Percentiles rank a stretch among this genome's conserved stretches.
These are phyloP conservation scores for Candida corydali DNA, from an alignment of 805 yeast genomes.

Conservation along the genomic window DNA sequence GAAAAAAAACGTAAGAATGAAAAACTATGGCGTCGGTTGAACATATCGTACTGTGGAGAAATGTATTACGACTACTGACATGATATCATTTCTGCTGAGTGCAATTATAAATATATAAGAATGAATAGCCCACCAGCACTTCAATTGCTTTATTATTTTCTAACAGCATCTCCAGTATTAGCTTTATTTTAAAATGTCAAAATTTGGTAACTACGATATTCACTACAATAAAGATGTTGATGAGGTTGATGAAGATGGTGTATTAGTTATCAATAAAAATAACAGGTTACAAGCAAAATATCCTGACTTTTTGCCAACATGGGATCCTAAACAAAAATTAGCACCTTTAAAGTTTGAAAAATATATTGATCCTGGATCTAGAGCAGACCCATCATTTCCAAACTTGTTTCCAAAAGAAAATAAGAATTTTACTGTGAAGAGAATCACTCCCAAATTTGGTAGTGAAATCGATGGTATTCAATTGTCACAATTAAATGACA, in stretches of 20 bases:
- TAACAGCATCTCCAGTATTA: no score
- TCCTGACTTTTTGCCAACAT: constrained; percentile 64
- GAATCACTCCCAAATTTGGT: constrained; percentile 67
- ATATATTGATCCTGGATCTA: constrained; percentile 58
- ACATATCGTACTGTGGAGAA: background rate
- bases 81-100: constrained; percentile 2
- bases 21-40: constrained; percentile 5
- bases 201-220: constrained; percentile 36
- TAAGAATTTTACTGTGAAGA: constrained; percentile 25
- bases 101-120: no score
- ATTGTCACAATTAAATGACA: constrained; percentile 47
- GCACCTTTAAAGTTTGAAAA: constrained; percentile 53
- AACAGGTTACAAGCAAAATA: constrained; percentile 30
- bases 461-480: constrained; percentile 59
- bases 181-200: constrained; percentile 23
- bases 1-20: background rate
- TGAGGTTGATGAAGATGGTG: constrained; percentile 45
- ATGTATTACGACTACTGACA: background rate
- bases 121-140: no score
- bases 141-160: no score
- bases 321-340: constrained; percentile 57
- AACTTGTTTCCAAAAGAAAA: constrained; percentile 43
- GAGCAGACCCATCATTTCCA: constrained; percentile 56
- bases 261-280: constrained; percentile 41
- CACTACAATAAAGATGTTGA: constrained; percentile 53